Evolutionary conservation across 805 yeast genomes (phyloP).

Genomic region (Kodamaea fukazawae): DNA sequence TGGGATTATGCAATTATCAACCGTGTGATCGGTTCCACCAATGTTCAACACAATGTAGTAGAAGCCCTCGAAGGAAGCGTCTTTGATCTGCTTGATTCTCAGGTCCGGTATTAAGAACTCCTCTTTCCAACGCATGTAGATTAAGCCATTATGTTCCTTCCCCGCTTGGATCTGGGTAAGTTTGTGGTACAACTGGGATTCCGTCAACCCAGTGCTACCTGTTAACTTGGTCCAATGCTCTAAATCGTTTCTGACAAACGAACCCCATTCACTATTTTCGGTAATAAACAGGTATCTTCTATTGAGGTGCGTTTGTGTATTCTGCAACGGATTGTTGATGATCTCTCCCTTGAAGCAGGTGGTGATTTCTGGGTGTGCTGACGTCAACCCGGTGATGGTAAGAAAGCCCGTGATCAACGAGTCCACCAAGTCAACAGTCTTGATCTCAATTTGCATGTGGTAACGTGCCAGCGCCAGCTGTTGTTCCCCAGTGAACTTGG

Average conservation of each 20-base stretch:
- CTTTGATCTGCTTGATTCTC: slow-evolving; percentile 53
- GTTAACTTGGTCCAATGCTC: slow-evolving; percentile 53
- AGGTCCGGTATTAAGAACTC: slow-evolving; percentile 82
- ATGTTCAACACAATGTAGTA: slow-evolving; percentile 85
- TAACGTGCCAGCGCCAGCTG: slow-evolving; percentile 64
- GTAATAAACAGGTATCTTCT: slow-evolving; percentile 54
- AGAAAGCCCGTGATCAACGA: slow-evolving; percentile 53
- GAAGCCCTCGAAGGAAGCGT: slow-evolving; percentile 89
- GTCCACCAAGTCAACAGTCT: slow-evolving; percentile 60
- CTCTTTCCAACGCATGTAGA: slow-evolving; percentile 96
- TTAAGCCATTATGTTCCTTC: slow-evolving; percentile 27
- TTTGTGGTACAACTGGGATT: slow-evolving; percentile 22
- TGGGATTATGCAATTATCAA: slow-evolving; percentile 16
- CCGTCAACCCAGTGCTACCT: slow-evolving; percentile 48
- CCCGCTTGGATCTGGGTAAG: slow-evolving; percentile 31
- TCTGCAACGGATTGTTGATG: slow-evolving; percentile 47
- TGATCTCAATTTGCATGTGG: slow-evolving; percentile 66
- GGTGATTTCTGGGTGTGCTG: slow-evolving; percentile 58
- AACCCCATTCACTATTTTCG: slow-evolving; percentile 56
- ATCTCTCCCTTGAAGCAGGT: slow-evolving; percentile 75
- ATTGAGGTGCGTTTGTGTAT: slow-evolving; percentile 13
- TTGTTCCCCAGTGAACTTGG: slow-evolving; percentile 65
- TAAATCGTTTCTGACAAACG: slow-evolving; percentile 38
- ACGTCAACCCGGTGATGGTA: slow-evolving; percentile 64
- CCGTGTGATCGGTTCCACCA: slow-evolving; percentile 19